phyloP scores from a whole-genome alignment of 768 basidiomycete species.

The Mycena albidolilacea region DNA sequence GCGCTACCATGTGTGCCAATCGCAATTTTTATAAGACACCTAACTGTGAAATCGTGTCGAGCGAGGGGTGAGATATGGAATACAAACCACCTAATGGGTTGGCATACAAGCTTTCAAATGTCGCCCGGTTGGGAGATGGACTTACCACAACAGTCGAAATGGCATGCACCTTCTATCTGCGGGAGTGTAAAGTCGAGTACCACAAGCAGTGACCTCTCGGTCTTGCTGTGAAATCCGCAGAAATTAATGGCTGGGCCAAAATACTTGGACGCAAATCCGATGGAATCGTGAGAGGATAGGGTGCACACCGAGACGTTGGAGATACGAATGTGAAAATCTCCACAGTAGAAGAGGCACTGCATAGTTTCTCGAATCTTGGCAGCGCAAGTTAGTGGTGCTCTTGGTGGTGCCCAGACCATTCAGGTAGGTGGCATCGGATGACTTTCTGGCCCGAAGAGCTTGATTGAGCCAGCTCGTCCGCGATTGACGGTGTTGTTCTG shows the following conservation, averaged over 20 bases:
- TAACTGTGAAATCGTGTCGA: neutral
- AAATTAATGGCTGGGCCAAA: too few species aligned
- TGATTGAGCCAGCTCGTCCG: constrained; percentile 23
- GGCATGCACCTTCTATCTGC: too few species aligned
- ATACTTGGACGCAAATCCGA: too few species aligned
- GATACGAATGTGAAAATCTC: too few species aligned
- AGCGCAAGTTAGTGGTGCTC: too few species aligned
- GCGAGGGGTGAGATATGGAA: neutral
- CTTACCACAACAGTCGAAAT: too few species aligned
- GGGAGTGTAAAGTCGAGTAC: neutral
- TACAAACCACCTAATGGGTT: constrained; percentile 10
- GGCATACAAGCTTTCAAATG: too few species aligned
- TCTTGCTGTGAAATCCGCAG: too few species aligned
- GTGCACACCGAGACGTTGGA: too few species aligned
- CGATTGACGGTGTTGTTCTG: constrained; percentile 12
- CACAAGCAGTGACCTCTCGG: too few species aligned
- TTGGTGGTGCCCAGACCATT: neutral
- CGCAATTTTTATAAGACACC: neutral
- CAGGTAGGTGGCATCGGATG: neutral
- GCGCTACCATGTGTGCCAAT: neutral
- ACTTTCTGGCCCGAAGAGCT: constrained; percentile 4
- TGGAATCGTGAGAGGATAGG: too few species aligned
- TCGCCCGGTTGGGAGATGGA: too few species aligned
- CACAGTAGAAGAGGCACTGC: neutral
- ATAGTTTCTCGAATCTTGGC: neutral